Percentiles rank a stretch among this genome's conserved stretches.
Conservation (phyloP, 1,139 yeast genomes). For the Nadsonia starkeyi-henricii region DNA sequence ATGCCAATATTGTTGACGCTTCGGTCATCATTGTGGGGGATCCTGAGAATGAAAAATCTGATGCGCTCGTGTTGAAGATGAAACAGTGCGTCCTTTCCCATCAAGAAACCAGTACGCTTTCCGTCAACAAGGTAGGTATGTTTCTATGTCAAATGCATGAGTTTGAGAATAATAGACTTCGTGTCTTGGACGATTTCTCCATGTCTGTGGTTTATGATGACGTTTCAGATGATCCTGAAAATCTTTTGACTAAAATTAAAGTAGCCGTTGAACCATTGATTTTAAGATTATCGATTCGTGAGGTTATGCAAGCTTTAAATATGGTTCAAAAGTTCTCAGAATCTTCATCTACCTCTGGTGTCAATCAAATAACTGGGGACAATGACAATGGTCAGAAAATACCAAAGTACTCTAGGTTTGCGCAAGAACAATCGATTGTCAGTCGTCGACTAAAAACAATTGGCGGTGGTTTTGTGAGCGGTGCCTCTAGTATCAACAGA, state of each 20-base stretch:
- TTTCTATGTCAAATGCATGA: constrained; percentile 67
- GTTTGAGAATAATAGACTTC: constrained; percentile 41
- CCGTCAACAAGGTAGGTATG: constrained; percentile 76
- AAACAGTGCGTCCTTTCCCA: constrained; percentile 65
- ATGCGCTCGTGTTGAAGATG: constrained; percentile 81
- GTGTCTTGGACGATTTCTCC: constrained; percentile 84
- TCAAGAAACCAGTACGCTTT: constrained; percentile 46
- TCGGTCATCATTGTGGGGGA: constrained; percentile 73
- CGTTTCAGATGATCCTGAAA: constrained; percentile 45
- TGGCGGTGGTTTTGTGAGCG: background rate
- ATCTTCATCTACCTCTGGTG: constrained; percentile 7
- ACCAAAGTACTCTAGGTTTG: constrained; percentile 15
- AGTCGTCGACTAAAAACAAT: constrained; percentile 1
- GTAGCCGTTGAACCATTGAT: constrained; percentile 70
- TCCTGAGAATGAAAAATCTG: constrained; percentile 53
- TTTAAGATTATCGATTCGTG: constrained; percentile 72
- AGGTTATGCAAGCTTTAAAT: constrained; percentile 63
- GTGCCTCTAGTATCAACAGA: constrained; percentile 1
- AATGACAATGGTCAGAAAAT: constrained; percentile 7
- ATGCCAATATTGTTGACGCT: constrained; percentile 63
- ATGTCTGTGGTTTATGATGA: constrained; percentile 61
- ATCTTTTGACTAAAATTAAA: constrained; percentile 48
- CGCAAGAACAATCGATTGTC: constrained; percentile 7
- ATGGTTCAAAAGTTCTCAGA: constrained; percentile 63
- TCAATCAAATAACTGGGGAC: constrained; percentile 11